Conservation (phyloP, 352 stramenopile species). For the Phytophthora podocarpi region DNA sequence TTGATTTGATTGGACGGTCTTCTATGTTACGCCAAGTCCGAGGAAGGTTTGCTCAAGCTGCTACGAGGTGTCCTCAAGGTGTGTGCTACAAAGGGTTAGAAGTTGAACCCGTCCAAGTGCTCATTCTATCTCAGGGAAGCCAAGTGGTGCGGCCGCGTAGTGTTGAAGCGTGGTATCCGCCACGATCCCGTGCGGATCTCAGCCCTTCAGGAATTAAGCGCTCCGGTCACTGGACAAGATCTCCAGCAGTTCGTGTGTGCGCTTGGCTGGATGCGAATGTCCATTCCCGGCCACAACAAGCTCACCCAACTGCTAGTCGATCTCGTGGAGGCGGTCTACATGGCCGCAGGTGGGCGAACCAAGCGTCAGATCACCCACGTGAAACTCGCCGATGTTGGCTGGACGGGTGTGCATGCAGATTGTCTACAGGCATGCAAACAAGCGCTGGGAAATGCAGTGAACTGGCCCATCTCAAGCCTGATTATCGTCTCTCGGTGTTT, state of each 20-base stretch:
- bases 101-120: too few relatives aligned
- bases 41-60: too few relatives aligned
- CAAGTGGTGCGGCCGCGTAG: constrained; percentile 2
- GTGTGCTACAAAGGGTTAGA: too few relatives aligned
- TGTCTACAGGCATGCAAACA: not conserved
- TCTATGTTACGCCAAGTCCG: not conserved
- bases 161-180: not conserved
- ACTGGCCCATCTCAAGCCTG: not conserved
- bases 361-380: not conserved
- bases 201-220: not conserved
- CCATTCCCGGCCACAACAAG: not conserved
- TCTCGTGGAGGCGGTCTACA: constrained; percentile 3
- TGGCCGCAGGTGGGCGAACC: not conserved
- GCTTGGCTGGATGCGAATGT: constrained; percentile 1
- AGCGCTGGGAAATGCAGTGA: not conserved
- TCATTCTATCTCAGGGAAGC: constrained; percentile 10
- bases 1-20: constrained; percentile 17
- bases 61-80: too few relatives aligned
- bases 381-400: not conserved
- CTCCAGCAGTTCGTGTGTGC: constrained; percentile 15
- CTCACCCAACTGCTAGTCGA: not conserved
- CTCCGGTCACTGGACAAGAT: not conserved
- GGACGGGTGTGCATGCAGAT: too few relatives aligned
- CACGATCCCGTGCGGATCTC: constrained; percentile 1
- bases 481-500: not conserved